Evolutionary conservation across 2,329 filamentous ascomycete species (phyloP), one percentile per base, ranked within the genome.

Genomic region (Phialophora macrospora): DNA sequence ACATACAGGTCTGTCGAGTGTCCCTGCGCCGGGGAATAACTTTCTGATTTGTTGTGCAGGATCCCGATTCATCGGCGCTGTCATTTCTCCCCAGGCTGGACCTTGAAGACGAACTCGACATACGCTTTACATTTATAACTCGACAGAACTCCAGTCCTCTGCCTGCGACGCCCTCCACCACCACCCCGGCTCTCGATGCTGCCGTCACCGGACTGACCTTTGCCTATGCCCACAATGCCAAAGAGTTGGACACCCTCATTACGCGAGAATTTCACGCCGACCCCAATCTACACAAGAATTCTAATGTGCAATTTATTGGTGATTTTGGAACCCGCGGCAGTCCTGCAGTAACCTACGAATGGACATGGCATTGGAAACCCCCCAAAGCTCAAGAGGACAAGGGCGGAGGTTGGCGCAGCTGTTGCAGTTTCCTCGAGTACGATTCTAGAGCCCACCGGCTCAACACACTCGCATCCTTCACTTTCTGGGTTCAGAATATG

Each of bases 361-460:
- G 94, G 93, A 89, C 90, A 7, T 99, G 95, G 95, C 95, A 90
- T 82, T 99, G 94, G 93, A 92, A 90, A 75, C 92, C 95, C 8
- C 95, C 95, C 44, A 96, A 92, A 82, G 74, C 81, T 14, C 80
- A 81, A 17, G 93, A 97, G 75, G 93, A 97, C 75, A 87, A 87
- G 73, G 91, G 91, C 32, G 92, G 93, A 64, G 95, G 95, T 52
- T 99, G 95, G 94, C 91, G 92, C 75, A 98, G 96, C 75, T 91
- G 90, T 73, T 98, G 95, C 83, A 97, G 92, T 77, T 97, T 99
- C 79, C 90, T 98, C 72, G 95, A 99, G 78, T 99, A 99, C 75
- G 93, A 99, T 78, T 90, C 95, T 75, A 88, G 94, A 72, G 92
- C 93, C 38, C 95, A 99, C 79, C 87, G 90, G 69, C 80, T 99